A percentile compares a stretch with the other conserved stretches of the same genome.
phyloP scores from a whole-genome alignment of 176 grass and related monocot genomes.

The Oropetium thomaeum region DNA sequence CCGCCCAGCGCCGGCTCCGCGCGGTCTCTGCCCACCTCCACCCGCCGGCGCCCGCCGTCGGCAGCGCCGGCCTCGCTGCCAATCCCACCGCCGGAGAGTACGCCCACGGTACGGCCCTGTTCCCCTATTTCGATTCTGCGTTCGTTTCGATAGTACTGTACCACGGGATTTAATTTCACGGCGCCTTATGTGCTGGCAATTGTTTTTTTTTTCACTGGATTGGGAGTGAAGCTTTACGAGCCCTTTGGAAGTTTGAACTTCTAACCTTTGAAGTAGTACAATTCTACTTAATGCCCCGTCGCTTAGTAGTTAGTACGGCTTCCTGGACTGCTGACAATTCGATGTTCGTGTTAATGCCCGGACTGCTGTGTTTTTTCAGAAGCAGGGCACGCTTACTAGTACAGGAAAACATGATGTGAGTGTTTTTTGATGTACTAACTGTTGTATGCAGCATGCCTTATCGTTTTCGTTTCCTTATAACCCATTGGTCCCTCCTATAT shows the following conservation, averaged over 20 bases:
- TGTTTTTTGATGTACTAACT: too few species aligned
- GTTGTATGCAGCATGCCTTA: too few species aligned
- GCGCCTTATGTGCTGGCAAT: too few species aligned
- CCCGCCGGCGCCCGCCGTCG: slow-evolving; percentile 14
- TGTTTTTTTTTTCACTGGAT: background rate
- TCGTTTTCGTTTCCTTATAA: too few species aligned
- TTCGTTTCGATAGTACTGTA: background rate
- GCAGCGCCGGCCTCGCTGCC: slow-evolving; percentile 12
- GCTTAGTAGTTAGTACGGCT: background rate
- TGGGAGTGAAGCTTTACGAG: background rate
- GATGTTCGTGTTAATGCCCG: too few species aligned
- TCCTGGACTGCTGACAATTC: background rate
- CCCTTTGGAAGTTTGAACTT: background rate
- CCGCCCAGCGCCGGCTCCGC: slow-evolving; percentile 55
- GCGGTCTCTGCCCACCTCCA: slow-evolving; percentile 57
- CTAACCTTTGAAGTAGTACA: background rate
- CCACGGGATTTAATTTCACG: background rate
- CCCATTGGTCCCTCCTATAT: too few species aligned
- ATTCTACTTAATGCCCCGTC: background rate
- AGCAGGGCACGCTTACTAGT: too few species aligned
- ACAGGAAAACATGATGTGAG: too few species aligned
- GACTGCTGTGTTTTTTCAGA: too few species aligned
- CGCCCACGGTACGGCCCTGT: slow-evolving; percentile 41
- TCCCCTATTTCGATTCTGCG: background rate
- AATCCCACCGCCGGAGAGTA: slow-evolving; percentile 71